Base-by-base conservation (phyloP, 208 protist species). In the Polymyxa betae region DNA sequence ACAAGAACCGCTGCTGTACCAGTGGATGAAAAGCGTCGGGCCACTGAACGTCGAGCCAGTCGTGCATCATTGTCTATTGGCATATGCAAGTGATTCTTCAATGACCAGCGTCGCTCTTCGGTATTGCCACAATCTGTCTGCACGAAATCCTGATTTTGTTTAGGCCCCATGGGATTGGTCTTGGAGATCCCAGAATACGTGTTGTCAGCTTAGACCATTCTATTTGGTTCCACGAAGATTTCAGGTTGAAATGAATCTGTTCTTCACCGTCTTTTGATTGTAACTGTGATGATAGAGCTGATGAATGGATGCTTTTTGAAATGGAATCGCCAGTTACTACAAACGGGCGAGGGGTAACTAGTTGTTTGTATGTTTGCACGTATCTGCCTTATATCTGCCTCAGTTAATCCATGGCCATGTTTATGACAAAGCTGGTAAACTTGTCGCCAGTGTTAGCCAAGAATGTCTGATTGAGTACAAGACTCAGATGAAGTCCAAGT, bases 281-380 rank as follows among this genome's bases (percentile, higher is more conserved):
- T n/a, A n/a, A n/a, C n/a, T n/a, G n/a, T 16, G 54, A 66, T 66
- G 16, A 32, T 29, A 16, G 54, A 32, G 54, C 54, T 29, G 54
- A 66, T 29, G 54, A 66, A 29, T 66, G 54, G 54, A 66, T 66
- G 54, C 54, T 66, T 16, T 66, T 66, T 29, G 54, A 66, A 66
- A 66, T 29, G 54, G 20, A 66, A 32, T 66, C 54, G 20, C 54
- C 54, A 66, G 16, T 16, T 29, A 66, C 54, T 32, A 66, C 20
- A 16, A 66, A 66, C 54, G 54, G 54, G 54, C 54, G 54, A 16
- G 54, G 54, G 20, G 54, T 66, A 16, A 29, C 54, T 32, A n/a
- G n/a, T n/a, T n/a, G n/a, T n/a, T n/a, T n/a, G n/a, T n/a, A n/a
- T n/a, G n/a, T n/a, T n/a, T n/a, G n/a, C n/a, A n/a, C n/a, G n/a